Evolutionary conservation across 148 eudicot genomes (phyloP), one percentile per base, ranked within the genome.

Genomic region (Nepenthes gracilis): DNA sequence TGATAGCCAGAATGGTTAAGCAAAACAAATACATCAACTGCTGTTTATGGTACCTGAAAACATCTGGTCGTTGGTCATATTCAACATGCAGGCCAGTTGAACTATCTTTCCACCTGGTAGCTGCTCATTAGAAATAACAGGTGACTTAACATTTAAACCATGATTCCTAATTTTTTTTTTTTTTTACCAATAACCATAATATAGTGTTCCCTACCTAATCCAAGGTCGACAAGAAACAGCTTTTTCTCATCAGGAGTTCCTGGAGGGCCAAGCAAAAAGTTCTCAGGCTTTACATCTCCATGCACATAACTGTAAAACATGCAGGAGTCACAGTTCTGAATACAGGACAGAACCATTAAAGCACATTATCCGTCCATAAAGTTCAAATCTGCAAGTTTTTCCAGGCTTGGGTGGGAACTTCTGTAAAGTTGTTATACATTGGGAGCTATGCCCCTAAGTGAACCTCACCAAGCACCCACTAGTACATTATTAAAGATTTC

Each of bases 211-310:
- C 59, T 70, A 78, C 86, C 86, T 62, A 82, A 67, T 57, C 86
- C 86, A 55, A 82, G 86, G 72, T 82, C 86, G 63, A 78, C 78
- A 12, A 82, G 71, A 71, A 61, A 78, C 64, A 82, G 61, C 57
- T 73, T 78, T 55, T 76, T 78, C 60, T 70, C 83, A 60, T 73
- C 64, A 43, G 77, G 33, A 35, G 80, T 78, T 54, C 78, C 80
- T 47, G 86, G 83, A 53, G 69, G 83, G 70, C 86, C 86, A 63
- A 82, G 80, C 72, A 82, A 78, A 65, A 82, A 78, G 68, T 78
- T 82, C 63, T 82, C 83, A 9, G 86, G 86, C 74, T 82, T 82
- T 2, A 82, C 80, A 71, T 78, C 86, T 60, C 86, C 86, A 58
- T 82, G 86, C 71, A 82, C 86, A 78, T 70, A 82, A 51, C 86